Evolutionary conservation across 1,284 basidiomycete genomes (phyloP), one percentile per base, ranked within the genome.

Genomic region (Malassezia yamatoensis): DNA sequence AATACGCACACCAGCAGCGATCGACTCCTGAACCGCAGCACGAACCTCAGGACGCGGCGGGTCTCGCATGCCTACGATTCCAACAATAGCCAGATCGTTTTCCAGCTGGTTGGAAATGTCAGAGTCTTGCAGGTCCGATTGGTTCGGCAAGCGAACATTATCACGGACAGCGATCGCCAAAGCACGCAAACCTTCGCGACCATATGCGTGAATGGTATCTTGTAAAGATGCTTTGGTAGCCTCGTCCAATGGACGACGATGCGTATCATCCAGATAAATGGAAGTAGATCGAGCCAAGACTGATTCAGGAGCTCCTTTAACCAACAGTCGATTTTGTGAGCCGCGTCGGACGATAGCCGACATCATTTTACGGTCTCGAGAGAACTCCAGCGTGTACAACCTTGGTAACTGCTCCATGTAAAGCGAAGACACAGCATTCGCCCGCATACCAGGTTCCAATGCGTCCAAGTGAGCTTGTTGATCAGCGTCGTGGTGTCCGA

Each of bases 341-440:
- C 81, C 77, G 9, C 56, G 51, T 37, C 64, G 54, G 47, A 87
- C 84, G 46, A 96, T 82, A 37, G 94, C 90, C 21, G 91, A 96
- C 93, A 96, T 98, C 82, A 90, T 91, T 78, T 96, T 98, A 75
- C 93, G 87, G 76, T 98, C 94, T 35, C 93, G 85, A 29, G 89
- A 88, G 77, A 98, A 98, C 76, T 96, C 93, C 72, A 98, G 91
- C 2, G 91, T 96, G 62, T 93, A 78, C 11, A 94, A 80, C 58
- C 90, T 84, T 16, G 84, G 79, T 68, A 89, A 84, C 46, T 80
- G 78, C 64, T 90, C 87, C 70, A 87, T 85, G 76, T 85, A 81
- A 49, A 86, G 83, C 78, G 87, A 89, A 33, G 59, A 61, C 76
- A 96, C 81, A 37, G 85, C 89, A 62, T 82, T 87, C 46, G 85